Evolutionary conservation across 305 asterid species (phyloP), one percentile per base, ranked within the genome.

Genomic region (Ilex paraguariensis): DNA sequence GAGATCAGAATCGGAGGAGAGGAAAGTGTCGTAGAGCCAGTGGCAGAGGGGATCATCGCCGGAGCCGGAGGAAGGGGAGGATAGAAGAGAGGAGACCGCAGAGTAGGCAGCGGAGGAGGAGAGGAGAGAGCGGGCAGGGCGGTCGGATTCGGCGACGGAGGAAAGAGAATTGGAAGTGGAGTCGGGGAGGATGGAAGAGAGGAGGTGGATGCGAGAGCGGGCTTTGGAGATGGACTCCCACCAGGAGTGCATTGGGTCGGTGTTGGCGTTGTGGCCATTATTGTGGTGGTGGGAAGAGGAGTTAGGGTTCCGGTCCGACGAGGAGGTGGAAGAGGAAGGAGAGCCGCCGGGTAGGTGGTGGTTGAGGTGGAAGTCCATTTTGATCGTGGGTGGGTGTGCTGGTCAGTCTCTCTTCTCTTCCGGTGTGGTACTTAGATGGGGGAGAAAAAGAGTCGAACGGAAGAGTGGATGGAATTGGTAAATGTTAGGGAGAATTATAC

Each of bases 171-270:
- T 49, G 30, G 80, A 64, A 39, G 70, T 49, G 16, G 76, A 49
- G 49, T 77, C 80, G 45, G 89, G 90, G 46, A 91, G 78, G 21
- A 88, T 75, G 62, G 84, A 44, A 16, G 90, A 77, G 70, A 91
- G 91, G 65, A 80, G 91, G 63, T 83, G 95, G 79, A 91, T 86
- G 55, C 87, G 91, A 36, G 96, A 55, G 15, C 96, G 96, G 55
- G 98, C 98, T 71, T 81, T 84, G 76, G 96, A 84, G 70, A 91
- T 86, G 75, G 95, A 84, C 48, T 91, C 96, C 97, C 96, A 91
- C 97, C 96, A 91, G 3, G 96, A 81, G 70, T 84, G 96, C 89
- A 84, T 84, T 39, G 89, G 95, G 71, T 90, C 92, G 64, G 75
- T 16, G 67, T 51, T 28, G n/a, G 66, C 75, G 28, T 31, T 64